Percentiles rank a stretch among this genome's conserved stretches.
phyloP scores from a whole-genome alignment of 805 yeast species.

The Lachancea quebecensis region DNA sequence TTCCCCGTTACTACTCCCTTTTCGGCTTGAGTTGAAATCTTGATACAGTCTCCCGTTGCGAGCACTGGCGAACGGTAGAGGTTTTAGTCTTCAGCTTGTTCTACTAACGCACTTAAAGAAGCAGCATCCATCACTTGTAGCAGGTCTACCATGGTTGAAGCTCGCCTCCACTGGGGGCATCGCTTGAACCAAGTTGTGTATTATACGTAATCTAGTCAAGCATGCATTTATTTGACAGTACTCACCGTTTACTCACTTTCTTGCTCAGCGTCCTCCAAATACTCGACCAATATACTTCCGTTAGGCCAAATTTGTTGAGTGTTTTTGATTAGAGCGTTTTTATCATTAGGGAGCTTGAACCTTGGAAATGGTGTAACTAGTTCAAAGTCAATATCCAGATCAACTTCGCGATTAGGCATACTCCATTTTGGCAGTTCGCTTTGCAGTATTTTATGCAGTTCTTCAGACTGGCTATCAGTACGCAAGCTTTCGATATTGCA shows the following conservation, averaged over 20 bases:
- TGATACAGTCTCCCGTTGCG: too few relatives aligned
- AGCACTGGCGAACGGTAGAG: too few relatives aligned
- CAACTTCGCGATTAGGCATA: conserved; percentile 23
- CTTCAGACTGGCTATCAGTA: conserved; percentile 1
- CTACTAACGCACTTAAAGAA: neutral
- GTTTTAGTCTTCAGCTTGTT: too few relatives aligned
- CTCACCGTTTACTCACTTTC: neutral
- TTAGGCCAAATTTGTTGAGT: conserved; percentile 57
- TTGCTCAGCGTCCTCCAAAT: conserved; percentile 25
- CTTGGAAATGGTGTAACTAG: conserved; percentile 61
- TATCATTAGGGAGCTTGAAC: conserved; percentile 35
- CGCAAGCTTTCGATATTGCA: conserved; percentile 8
- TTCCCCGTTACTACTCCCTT: too few relatives aligned
- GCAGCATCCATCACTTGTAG: neutral
- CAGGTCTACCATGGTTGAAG: neutral
- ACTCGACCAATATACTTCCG: conserved; percentile 56
- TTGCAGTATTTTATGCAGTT: conserved; percentile 8
- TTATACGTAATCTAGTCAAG: neutral
- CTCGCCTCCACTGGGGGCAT: conserved; percentile 6
- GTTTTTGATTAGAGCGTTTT: conserved; percentile 32
- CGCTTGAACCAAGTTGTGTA: neutral
- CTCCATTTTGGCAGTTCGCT: conserved; percentile 14
- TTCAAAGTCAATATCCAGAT: conserved; percentile 47
- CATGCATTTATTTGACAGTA: neutral
- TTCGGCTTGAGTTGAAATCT: too few relatives aligned